Evolutionary conservation across 345 rosid genomes (phyloP), one percentile per base, ranked within the genome.

Genomic region (Noccaea caerulescens): DNA sequence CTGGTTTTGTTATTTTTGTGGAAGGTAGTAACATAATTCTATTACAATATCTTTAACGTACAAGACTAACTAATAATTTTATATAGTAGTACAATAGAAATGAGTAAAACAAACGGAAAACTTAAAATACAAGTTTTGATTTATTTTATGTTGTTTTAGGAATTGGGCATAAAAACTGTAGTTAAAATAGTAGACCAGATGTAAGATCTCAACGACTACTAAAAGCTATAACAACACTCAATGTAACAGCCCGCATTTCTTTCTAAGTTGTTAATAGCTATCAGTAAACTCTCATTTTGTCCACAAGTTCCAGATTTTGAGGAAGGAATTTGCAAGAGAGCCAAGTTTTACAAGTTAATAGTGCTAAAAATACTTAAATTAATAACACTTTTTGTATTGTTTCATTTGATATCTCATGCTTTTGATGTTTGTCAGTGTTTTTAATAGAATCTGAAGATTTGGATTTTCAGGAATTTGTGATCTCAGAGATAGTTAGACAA

Each of bases 241-340:
- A 50, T 25, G 59, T 37, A 71, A 62, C 41, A 30, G 3, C 58
- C n/a, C 34, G 44, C 62, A 52, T 53, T 44, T 67, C 39, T n/a
- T 36, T 34, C 6, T 23, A 7, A 8, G 9, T 39, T 56, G 45
- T 33, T 45, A 16, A 16, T 6, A 32, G 27, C 41, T 30, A 12
- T n/a, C 9, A 7, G 30, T 63, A 45, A 64, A 64, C 20, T 18
- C 7, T 47, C 18, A 10, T 18, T 62, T 44, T 49, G 33, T 64
- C 18, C 46, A 49, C 36, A 63, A 16, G 18, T 16, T 47, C 36
- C 44, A 47, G 44, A 63, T 30, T 63, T 63, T 43, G 14, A 34
- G 32, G 57, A 47, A 16, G 27, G 38, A 44, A 61, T 7, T 42
- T 43, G 66, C 52, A 61, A 61, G 66, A 43, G 2, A 36, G 2